Evolutionary conservation across 2,329 filamentous ascomycete species (phyloP).

Genomic region (Huntiella decipiens): DNA sequence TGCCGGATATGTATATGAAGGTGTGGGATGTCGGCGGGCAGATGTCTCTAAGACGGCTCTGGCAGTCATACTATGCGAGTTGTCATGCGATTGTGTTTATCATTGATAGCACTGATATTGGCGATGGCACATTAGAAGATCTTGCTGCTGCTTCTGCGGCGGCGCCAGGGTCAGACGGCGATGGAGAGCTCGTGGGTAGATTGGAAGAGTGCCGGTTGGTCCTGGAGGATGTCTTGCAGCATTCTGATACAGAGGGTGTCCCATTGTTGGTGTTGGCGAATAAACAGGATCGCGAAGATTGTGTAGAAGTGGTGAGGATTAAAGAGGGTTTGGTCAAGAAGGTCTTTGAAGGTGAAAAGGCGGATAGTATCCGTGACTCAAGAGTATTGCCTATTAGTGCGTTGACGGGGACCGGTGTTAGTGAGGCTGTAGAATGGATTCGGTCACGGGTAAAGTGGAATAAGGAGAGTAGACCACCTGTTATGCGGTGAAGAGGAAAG

Average conservation of each 20-base stretch:
- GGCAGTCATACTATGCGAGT: slow-evolving; percentile 87
- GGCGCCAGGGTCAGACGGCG: slow-evolving; percentile 16
- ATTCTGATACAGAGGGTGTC: slow-evolving; percentile 76
- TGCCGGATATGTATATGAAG: slow-evolving; percentile 92
- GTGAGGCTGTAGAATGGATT: slow-evolving; percentile 94
- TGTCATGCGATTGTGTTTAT: slow-evolving; percentile 97
- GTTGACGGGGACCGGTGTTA: slow-evolving; percentile 70
- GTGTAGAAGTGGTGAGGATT: slow-evolving; percentile 89
- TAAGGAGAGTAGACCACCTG: slow-evolving; percentile 75
- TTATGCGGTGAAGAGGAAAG: slow-evolving; percentile 54
- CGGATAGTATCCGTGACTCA: slow-evolving; percentile 68
- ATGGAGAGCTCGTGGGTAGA: slow-evolving; percentile 30
- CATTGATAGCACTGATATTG: slow-evolving; percentile 85
- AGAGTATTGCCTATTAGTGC: slow-evolving; percentile 81
- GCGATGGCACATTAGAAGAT: slow-evolving; percentile 50
- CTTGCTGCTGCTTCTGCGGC: slow-evolving; percentile 10
- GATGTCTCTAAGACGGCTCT: slow-evolving; percentile 68
- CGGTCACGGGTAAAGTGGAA: slow-evolving; percentile 89
- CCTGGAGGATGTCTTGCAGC: slow-evolving; percentile 73
- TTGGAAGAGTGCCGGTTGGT: slow-evolving; percentile 79
- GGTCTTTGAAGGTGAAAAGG: slow-evolving; percentile 89
- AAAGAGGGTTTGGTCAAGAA: slow-evolving; percentile 92
- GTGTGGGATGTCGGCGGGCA: slow-evolving; percentile 98
- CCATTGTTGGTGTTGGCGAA: slow-evolving; percentile 86
- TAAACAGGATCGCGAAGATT: slow-evolving; percentile 95